These are phyloP conservation scores for Fusarium papillatum DNA, from an alignment of 2,329 filamentous ascomycete genomes.

Conservation along the genomic window DNA sequence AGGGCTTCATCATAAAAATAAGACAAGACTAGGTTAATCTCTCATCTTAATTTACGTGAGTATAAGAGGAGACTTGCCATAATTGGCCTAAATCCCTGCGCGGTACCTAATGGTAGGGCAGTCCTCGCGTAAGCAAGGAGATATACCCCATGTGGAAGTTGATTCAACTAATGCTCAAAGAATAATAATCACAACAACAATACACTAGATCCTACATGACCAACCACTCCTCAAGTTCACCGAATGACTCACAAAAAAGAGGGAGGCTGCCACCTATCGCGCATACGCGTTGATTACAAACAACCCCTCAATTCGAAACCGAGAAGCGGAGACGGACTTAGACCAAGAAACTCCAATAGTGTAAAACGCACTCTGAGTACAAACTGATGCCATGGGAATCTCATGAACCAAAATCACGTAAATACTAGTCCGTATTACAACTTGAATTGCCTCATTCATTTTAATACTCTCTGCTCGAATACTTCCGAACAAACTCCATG, in stretches of 20 bases:
- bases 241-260: conserved; percentile 2
- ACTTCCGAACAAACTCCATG: neutral
- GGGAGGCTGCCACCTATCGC: neutral
- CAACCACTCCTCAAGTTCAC: neutral
- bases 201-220: neutral
- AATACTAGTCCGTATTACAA: neutral
- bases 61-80: too few relatives aligned
- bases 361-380: neutral
- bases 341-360: neutral
- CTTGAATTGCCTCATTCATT: neutral
- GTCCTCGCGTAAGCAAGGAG: too few relatives aligned
- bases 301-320: neutral
- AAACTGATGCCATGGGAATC: neutral
- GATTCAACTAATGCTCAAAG: neutral
- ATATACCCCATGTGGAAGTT: neutral
- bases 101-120: too few relatives aligned
- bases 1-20: too few relatives aligned
- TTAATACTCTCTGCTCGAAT: neutral
- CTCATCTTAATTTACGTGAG: too few relatives aligned
- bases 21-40: too few relatives aligned
- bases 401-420: neutral
- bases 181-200: neutral
- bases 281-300: neutral
- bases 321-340: neutral
- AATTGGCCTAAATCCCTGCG: too few relatives aligned